A percentile compares a stretch with the other conserved stretches of the same genome.
Evolutionary conservation across 1,139 yeast genomes (phyloP).

Genomic region (Hanseniaspora gamundiae): DNA sequence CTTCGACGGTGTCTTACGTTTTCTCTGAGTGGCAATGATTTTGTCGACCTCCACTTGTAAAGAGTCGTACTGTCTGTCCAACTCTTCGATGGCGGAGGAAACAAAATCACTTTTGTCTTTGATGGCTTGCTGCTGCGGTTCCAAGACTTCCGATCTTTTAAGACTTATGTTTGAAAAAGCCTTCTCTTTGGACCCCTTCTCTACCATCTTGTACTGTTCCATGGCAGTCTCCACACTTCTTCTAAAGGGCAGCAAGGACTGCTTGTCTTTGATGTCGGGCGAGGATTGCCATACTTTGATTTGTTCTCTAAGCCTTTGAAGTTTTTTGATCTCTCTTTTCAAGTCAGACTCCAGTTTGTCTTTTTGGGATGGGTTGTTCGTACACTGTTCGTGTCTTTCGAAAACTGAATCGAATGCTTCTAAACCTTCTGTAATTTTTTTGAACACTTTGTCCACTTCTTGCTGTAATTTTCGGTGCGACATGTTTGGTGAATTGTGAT

Average conservation of each 20-base stretch:
- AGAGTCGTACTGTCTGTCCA: constrained; percentile 49
- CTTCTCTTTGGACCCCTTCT: constrained; percentile 60
- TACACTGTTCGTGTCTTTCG: constrained; percentile 50
- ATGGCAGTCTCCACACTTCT: constrained; percentile 63
- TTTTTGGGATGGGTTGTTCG: constrained; percentile 54
- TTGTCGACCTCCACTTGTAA: constrained; percentile 51
- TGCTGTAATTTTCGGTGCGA: constrained; percentile 59
- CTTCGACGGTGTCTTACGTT: constrained; percentile 36
- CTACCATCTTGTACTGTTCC: constrained; percentile 73
- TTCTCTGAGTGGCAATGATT: constrained; percentile 27
- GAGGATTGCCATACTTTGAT: constrained; percentile 70
- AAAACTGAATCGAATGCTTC: constrained; percentile 56
- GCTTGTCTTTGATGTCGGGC: constrained; percentile 60
- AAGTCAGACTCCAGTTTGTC: constrained; percentile 61
- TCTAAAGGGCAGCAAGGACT: constrained; percentile 46
- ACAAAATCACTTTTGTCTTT: constrained; percentile 50
- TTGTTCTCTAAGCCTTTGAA: constrained; percentile 65
- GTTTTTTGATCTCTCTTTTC: constrained; percentile 63
- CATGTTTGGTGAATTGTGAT: constrained; percentile 26
- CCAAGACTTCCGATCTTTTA: constrained; percentile 42
- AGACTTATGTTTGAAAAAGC: constrained; percentile 56
- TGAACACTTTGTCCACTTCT: constrained; percentile 71
- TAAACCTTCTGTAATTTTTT: constrained; percentile 65
- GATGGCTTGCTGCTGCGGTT: constrained; percentile 46
- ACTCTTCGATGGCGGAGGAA: constrained; percentile 47